Percentiles rank a stretch among this genome's conserved stretches.
phyloP scores from a whole-genome alignment of 177 flowering plant species.

The Vitis hybrid region DNA sequence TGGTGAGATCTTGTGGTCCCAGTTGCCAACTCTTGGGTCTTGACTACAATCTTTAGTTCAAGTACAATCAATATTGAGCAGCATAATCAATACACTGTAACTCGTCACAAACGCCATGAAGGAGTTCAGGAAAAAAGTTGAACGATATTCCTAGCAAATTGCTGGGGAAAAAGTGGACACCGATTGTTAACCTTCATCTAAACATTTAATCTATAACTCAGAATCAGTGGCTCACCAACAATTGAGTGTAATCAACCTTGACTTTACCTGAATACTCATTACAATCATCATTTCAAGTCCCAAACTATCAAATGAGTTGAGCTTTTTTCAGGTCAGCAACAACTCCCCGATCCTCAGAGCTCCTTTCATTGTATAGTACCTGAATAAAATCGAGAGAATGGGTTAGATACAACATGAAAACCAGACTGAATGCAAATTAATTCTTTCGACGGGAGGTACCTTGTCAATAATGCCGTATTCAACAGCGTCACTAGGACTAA shows the following conservation, averaged over 20 bases:
- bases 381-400: slow-evolving; percentile 21
- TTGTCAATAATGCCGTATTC: slow-evolving; percentile 98
- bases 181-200: not conserved
- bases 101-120: not conserved
- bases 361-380: slow-evolving; percentile 83
- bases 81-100: too few relatives aligned
- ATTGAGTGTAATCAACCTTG: not conserved
- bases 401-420: not conserved
- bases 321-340: slow-evolving; percentile 76
- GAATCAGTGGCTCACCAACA: not conserved
- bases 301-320: slow-evolving; percentile 44
- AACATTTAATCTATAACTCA: not conserved
- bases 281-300: slow-evolving; percentile 4
- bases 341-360: slow-evolving; percentile 74
- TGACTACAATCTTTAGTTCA: too few relatives aligned
- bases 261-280: slow-evolving; percentile 11
- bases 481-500: slow-evolving; percentile 90
- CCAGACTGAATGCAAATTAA: not conserved
- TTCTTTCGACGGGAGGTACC: slow-evolving; percentile 34
- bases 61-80: too few relatives aligned
- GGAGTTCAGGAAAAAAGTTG: not conserved
- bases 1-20: too few relatives aligned
- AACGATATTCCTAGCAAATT: not conserved
- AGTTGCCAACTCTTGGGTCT: too few relatives aligned
- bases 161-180: not conserved